A percentile compares a stretch with the other conserved stretches of the same genome.
These are phyloP conservation scores for Paracoccidioides brasiliensis DNA, from an alignment of 2,329 filamentous ascomycete species.

Conservation along the genomic window DNA sequence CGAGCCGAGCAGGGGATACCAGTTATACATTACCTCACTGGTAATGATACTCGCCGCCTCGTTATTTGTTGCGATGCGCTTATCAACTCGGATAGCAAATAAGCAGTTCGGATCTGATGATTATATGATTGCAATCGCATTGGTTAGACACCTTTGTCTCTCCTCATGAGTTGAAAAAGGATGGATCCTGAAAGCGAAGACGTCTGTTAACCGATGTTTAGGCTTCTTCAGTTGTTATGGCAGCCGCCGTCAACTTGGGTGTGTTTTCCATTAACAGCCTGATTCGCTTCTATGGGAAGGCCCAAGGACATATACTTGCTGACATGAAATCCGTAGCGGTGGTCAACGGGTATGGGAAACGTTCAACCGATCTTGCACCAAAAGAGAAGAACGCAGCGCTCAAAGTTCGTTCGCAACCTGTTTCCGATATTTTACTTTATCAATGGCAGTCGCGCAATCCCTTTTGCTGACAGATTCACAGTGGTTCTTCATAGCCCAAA, in stretches of 20 bases:
- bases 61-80: constrained; percentile 1
- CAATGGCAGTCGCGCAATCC: too few relatives aligned
- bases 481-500: constrained; percentile 21
- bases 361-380: constrained; percentile 8
- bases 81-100: background rate
- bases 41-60: constrained; percentile 4
- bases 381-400: constrained; percentile 3
- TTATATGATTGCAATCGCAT: background rate
- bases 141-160: background rate
- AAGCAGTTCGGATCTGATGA: background rate
- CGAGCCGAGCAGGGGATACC: background rate
- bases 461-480: background rate
- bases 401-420: background rate
- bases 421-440: too few relatives aligned
- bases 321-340: constrained; percentile 6
- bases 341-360: constrained; percentile 12
- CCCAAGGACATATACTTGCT: too few relatives aligned
- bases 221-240: constrained; percentile 1
- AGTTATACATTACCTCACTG: constrained; percentile 3
- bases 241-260: constrained; percentile 4
- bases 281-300: too few relatives aligned
- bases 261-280: background rate
- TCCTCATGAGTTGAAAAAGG: too few relatives aligned
- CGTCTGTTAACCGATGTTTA: background rate
- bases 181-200: too few relatives aligned